A percentile compares a stretch with the other conserved stretches of the same genome.
These are phyloP conservation scores for Talaromyces sp. DNA, from an alignment of 2,329 filamentous ascomycete species.

Conservation along the genomic window DNA sequence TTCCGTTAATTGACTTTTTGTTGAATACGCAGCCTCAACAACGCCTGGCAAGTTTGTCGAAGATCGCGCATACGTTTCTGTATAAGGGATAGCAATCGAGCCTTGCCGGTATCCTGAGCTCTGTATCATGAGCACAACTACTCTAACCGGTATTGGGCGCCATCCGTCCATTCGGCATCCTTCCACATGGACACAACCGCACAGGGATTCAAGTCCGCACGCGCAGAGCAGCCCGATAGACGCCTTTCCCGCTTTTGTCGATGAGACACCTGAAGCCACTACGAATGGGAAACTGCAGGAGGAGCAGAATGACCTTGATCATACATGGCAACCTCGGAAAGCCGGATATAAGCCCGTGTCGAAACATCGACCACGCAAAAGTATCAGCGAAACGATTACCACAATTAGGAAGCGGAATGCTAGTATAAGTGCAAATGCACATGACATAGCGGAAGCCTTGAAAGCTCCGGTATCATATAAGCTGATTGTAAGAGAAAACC, in stretches of 20 bases:
- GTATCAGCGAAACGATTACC: constrained; percentile 80
- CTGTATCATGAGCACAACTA: constrained; percentile 38
- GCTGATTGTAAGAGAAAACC: constrained; percentile 65
- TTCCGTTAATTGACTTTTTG: background rate
- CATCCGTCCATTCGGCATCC: constrained; percentile 37
- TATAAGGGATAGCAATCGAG: background rate
- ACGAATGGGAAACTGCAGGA: constrained; percentile 21
- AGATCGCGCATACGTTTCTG: background rate
- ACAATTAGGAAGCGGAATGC: constrained; percentile 76
- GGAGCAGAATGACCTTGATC: constrained; percentile 36
- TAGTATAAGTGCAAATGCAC: constrained; percentile 88
- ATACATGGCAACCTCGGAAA: constrained; percentile 62
- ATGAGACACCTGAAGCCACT: constrained; percentile 33
- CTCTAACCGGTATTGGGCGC: constrained; percentile 39
- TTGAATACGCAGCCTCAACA: background rate
- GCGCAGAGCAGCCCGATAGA: constrained; percentile 37
- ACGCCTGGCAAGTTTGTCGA: background rate
- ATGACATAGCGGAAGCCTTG: constrained; percentile 87
- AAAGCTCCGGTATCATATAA: constrained; percentile 84
- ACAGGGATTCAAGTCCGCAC: constrained; percentile 29
- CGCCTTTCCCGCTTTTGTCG: constrained; percentile 44
- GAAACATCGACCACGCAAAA: constrained; percentile 73
- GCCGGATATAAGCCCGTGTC: constrained; percentile 42
- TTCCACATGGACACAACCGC: constrained; percentile 32
- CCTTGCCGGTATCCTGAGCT: background rate